These are phyloP conservation scores for Mortierella hygrophila DNA, from an alignment of 192 early-diverging fungal species.

Conservation along the genomic window DNA sequence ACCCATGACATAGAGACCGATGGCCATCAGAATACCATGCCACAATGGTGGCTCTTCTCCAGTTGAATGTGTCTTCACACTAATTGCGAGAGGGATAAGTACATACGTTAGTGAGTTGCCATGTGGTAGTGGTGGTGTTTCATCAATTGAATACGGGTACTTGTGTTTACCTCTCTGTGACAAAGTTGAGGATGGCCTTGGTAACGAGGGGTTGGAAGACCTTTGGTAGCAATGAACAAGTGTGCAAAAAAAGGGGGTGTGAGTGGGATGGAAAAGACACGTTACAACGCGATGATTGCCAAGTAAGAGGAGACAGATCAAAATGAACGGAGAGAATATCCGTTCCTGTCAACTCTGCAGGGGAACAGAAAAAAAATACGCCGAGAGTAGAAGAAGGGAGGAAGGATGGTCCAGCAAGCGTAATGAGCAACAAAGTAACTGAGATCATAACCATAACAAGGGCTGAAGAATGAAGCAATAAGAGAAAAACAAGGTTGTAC, in stretches of 20 bases:
- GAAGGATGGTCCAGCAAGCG: conserved; percentile 1
- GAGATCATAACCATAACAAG: background rate
- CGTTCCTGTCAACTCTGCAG: background rate
- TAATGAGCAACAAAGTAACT: background rate
- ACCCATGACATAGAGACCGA: conserved; percentile 58
- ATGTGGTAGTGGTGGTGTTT: background rate
- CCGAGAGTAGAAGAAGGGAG: background rate
- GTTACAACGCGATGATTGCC: background rate
- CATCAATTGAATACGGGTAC: background rate
- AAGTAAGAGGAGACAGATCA: background rate
- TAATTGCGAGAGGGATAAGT: background rate
- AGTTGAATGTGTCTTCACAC: background rate
- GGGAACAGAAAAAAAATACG: background rate
- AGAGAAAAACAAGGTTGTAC: conserved; percentile 2
- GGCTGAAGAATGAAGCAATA: background rate
- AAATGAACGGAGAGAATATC: background rate
- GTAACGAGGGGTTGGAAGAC: conserved; percentile 52
- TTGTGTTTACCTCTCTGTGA: conserved; percentile 23
- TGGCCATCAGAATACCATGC: conserved; percentile 52
- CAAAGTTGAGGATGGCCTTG: conserved; percentile 47
- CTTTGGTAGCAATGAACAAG: background rate
- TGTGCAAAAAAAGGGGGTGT: background rate
- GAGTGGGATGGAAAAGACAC: background rate
- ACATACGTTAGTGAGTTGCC: background rate
- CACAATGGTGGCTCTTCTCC: conserved; percentile 28